Conservation (phyloP, 306 rosid species). For the Calophaca sinica region DNA sequence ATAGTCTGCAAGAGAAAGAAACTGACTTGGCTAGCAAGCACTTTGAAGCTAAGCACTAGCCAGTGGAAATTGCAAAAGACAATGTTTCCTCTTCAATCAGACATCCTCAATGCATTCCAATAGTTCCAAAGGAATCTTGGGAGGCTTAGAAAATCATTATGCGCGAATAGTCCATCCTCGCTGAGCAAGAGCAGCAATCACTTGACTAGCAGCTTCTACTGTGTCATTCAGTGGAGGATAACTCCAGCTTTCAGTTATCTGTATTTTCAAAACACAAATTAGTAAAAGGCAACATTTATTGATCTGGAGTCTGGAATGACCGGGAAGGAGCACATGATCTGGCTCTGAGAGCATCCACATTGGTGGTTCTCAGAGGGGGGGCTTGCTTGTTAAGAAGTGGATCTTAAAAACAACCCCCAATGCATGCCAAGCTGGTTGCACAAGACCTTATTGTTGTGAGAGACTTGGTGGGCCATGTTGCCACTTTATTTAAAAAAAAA, state of each 20-base stretch:
- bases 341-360: too few species aligned
- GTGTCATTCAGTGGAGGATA: constrained; percentile 88
- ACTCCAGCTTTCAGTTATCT: constrained; percentile 79
- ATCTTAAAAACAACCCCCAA: too few species aligned
- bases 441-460: too few species aligned
- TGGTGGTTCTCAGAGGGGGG: too few species aligned
- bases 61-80: constrained; percentile 12
- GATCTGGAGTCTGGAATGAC: background rate
- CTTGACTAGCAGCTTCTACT: constrained; percentile 73
- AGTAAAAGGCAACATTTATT: background rate
- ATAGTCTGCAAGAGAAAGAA: constrained; percentile 24
- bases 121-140: constrained; percentile 3
- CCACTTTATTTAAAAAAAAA: too few species aligned
- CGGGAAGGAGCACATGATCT: background rate
- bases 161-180: constrained; percentile 76
- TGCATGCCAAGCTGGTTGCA: too few species aligned
- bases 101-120: constrained; percentile 2
- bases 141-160: constrained; percentile 28
- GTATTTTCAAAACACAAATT: constrained; percentile 37
- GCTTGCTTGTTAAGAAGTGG: too few species aligned
- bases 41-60: background rate
- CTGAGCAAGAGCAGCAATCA: constrained; percentile 66
- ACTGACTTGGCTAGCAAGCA: constrained; percentile 26
- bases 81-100: constrained; percentile 29
- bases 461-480: too few species aligned